A percentile compares a stretch with the other conserved stretches of the same genome.
phyloP scores from a whole-genome alignment of 2,329 filamentous ascomycete species.

The Neocatenulostroma microsporum region DNA sequence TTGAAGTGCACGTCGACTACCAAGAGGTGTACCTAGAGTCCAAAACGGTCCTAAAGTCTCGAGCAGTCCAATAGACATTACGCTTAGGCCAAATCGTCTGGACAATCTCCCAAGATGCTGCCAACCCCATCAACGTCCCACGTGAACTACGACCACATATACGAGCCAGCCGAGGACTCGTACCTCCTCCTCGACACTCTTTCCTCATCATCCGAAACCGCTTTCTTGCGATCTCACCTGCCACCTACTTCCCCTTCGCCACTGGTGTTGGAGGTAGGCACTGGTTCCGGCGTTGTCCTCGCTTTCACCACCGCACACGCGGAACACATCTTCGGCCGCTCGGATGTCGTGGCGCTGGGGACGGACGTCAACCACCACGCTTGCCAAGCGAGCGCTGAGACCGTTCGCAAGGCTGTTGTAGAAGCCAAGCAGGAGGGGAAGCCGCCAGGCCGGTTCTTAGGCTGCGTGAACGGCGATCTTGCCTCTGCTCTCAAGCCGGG shows the following conservation, averaged over 20 bases:
- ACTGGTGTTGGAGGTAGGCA: slow-evolving; percentile 76
- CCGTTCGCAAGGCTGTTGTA: slow-evolving; percentile 49
- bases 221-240: slow-evolving; percentile 63
- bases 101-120: no score
- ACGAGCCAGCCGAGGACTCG: slow-evolving; percentile 94
- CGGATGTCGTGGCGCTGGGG: slow-evolving; percentile 62
- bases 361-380: slow-evolving; percentile 82
- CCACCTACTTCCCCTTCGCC: slow-evolving; percentile 26
- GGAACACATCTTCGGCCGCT: slow-evolving; percentile 61
- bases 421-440: slow-evolving; percentile 15
- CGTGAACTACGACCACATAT: slow-evolving; percentile 78
- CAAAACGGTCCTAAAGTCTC: no score
- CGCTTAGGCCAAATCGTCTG: no score
- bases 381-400: slow-evolving; percentile 65
- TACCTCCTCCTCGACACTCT: slow-evolving; percentile 90
- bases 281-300: slow-evolving; percentile 89
- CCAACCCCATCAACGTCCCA: slow-evolving; percentile 91
- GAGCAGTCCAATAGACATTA: no score
- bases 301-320: slow-evolving; percentile 78
- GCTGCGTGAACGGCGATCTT: slow-evolving; percentile 64
- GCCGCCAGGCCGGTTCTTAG: slow-evolving; percentile 47
- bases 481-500: slow-evolving; percentile 50
- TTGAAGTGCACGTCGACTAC: no score
- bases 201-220: slow-evolving; percentile 59
- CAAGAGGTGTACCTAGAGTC: no score